Evolutionary conservation across 2,329 filamentous ascomycete species (phyloP).

Genomic region (Mycosphaerella arachidis): DNA sequence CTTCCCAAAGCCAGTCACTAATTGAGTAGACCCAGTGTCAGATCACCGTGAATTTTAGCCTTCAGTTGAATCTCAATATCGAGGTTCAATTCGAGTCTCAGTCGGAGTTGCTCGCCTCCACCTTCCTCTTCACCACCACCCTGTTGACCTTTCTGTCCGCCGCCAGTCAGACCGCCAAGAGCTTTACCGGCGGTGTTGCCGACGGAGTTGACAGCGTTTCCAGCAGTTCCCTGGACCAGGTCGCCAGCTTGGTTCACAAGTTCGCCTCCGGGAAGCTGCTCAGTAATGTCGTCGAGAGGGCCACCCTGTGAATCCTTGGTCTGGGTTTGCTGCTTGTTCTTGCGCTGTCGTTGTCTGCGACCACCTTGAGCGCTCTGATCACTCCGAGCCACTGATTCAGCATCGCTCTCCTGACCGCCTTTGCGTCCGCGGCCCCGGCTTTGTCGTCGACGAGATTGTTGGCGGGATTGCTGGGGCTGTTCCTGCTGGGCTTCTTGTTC

Average conservation of each 20-base stretch:
- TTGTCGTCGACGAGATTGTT: constrained; percentile 46
- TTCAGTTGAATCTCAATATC: constrained; percentile 61
- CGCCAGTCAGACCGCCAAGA: constrained; percentile 46
- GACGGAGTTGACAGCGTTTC: constrained; percentile 41
- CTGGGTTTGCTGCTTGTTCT: constrained; percentile 44
- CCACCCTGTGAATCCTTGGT: constrained; percentile 42
- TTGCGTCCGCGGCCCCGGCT: constrained; percentile 48
- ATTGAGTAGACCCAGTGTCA: constrained; percentile 53
- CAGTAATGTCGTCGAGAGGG: constrained; percentile 53
- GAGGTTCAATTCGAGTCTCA: constrained; percentile 57
- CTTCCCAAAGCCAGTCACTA: constrained; percentile 12
- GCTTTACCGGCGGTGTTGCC: constrained; percentile 44
- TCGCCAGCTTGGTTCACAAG: constrained; percentile 50
- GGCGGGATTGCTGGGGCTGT: constrained; percentile 37
- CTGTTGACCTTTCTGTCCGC: constrained; percentile 26
- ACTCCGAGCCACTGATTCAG: constrained; percentile 51
- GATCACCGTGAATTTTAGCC: constrained; percentile 61
- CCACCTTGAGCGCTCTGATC: constrained; percentile 52
- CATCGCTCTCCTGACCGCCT: constrained; percentile 44
- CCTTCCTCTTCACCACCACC: constrained; percentile 35
- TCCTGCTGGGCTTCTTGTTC: constrained; percentile 41
- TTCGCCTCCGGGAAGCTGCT: constrained; percentile 50
- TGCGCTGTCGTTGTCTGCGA: constrained; percentile 52
- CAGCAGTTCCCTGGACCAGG: constrained; percentile 54
- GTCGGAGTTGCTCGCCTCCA: constrained; percentile 50